phyloP scores from a whole-genome alignment of 805 yeast species.

The Aciculoconidium aculeatum region DNA sequence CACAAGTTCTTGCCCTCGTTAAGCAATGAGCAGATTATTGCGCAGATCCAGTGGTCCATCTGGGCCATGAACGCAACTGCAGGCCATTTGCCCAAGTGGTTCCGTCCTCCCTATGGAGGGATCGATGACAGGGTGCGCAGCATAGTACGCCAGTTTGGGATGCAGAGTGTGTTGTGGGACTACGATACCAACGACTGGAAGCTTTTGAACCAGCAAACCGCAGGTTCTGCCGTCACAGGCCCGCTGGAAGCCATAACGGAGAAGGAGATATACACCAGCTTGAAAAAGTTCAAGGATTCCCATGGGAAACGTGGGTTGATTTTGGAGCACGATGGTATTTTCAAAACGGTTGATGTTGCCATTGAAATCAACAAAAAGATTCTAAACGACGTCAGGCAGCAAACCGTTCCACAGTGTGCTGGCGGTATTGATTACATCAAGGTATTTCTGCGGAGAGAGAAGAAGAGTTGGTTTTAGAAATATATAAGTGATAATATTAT shows the following conservation, averaged over 20 bases:
- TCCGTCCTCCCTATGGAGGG: conserved; percentile 96
- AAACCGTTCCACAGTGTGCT: conserved; percentile 76
- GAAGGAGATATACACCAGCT: conserved; percentile 49
- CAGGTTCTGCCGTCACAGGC: background rate
- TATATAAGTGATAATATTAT: background rate
- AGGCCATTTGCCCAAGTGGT: conserved; percentile 82
- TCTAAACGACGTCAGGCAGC: conserved; percentile 48
- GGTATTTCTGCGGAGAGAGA: conserved; percentile 13
- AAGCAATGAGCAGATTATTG: conserved; percentile 73
- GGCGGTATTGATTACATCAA: conserved; percentile 60
- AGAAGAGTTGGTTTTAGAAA: background rate
- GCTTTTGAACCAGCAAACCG: conserved; percentile 28
- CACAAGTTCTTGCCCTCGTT: conserved; percentile 79
- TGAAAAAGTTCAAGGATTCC: conserved; percentile 42
- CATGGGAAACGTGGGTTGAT: conserved; percentile 51
- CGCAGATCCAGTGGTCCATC: conserved; percentile 89
- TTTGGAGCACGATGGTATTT: conserved; percentile 79
- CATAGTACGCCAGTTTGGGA: conserved; percentile 76
- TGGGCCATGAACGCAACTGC: conserved; percentile 99
- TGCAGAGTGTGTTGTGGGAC: conserved; percentile 88
- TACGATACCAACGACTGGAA: conserved; percentile 91
- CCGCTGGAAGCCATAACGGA: conserved; percentile 36
- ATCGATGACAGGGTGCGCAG: conserved; percentile 80
- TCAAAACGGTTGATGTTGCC: conserved; percentile 64
- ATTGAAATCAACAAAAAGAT: conserved; percentile 47